Percentiles rank a stretch among this genome's conserved stretches.
Evolutionary conservation across 2,329 filamentous ascomycete genomes (phyloP).

Genomic region (Fusarium sp.): DNA sequence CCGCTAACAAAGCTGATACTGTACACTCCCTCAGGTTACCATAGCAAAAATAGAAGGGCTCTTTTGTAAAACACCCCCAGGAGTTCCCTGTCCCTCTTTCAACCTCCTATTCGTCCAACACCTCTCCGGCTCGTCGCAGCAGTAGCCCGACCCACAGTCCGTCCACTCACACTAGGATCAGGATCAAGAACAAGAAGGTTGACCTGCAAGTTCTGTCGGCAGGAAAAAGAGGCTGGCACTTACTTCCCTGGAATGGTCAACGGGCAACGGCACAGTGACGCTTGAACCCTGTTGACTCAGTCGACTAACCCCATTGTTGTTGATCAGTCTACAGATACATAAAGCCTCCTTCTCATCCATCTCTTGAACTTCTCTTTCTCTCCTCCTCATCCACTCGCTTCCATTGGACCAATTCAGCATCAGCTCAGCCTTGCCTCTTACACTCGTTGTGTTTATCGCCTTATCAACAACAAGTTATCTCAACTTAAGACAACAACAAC

Average conservation of each 20-base stretch:
- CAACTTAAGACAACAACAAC: conserved; percentile 3
- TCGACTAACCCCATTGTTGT: background rate
- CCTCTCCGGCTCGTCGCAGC: conserved; percentile 40
- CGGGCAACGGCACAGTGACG: conserved; percentile 12
- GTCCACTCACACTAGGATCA: conserved; percentile 20
- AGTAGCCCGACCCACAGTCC: conserved; percentile 20
- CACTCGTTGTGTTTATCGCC: conserved; percentile 48
- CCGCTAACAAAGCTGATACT: conserved; percentile 7
- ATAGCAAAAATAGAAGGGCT: conserved; percentile 3
- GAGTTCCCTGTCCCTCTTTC: conserved; percentile 27
- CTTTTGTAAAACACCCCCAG: conserved; percentile 17
- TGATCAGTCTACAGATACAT: conserved; percentile 44
- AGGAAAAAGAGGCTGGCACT: conserved; percentile 25
- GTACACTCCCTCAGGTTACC: conserved; percentile 2
- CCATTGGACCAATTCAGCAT: conserved; percentile 35
- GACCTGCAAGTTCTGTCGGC: conserved; percentile 5
- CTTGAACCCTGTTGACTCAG: conserved; percentile 1
- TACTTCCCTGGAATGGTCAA: conserved; percentile 18
- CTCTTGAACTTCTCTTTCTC: conserved; percentile 20
- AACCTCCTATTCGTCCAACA: conserved; percentile 26
- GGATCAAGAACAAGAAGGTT: conserved; percentile 26
- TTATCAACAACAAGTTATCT: conserved; percentile 14
- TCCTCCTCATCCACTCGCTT: conserved; percentile 51
- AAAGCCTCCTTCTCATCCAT: conserved; percentile 45
- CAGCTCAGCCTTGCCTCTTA: conserved; percentile 24